Evolutionary conservation across 2,329 filamentous ascomycete species (phyloP), one percentile per base, ranked within the genome.

Genomic region (Xylariaceae sp.): DNA sequence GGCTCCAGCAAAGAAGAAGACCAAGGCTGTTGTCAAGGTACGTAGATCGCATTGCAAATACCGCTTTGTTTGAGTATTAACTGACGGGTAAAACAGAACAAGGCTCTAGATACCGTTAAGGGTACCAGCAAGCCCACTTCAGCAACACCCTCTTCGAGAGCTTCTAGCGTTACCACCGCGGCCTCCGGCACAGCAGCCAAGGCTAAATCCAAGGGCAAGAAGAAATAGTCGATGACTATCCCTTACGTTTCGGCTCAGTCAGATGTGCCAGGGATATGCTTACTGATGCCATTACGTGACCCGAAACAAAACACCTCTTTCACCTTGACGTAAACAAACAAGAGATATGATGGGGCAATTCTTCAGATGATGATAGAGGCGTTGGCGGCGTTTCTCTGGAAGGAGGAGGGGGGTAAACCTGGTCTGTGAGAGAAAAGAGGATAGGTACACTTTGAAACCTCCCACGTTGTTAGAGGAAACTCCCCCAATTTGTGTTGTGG

Each of bases 1-100:
- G 73, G 86, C 86, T 1, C 91, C 92, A n/a, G 87, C 87, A 1
- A 96, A 96, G 83, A 97, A 97, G 83, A 96, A 95, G 84, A 82
- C 86, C 13, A 95, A 95, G 82, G 90, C 89, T 68, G 87, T 87
- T 56, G 88, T 92, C 62, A 95, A 96, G 84, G 91, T 94, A 80
- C 72, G 85, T 23, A 34, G 49, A 30, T 15, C 55, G 57, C 57
- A 58, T 15, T 51, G 2, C 50, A 3, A 6, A 23, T 56, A 53
- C 11, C 37, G n/a, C 54, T 42, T 4, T 6, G 18, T 30, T 49
- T 23, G 8, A 55, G 35, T 42, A 23, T 50, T 11, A 58, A 17
- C 64, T 71, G 64, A 68, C 54, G 23, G 35, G 50, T 5, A 1
- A 35, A 59, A 65, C 72, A 97, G 92, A 96, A 97, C 75, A 97